Percentiles rank a stretch among this genome's conserved stretches.
Evolutionary conservation across 2,329 filamentous ascomycete genomes (phyloP).

Genomic region (Cercospora janseana): DNA sequence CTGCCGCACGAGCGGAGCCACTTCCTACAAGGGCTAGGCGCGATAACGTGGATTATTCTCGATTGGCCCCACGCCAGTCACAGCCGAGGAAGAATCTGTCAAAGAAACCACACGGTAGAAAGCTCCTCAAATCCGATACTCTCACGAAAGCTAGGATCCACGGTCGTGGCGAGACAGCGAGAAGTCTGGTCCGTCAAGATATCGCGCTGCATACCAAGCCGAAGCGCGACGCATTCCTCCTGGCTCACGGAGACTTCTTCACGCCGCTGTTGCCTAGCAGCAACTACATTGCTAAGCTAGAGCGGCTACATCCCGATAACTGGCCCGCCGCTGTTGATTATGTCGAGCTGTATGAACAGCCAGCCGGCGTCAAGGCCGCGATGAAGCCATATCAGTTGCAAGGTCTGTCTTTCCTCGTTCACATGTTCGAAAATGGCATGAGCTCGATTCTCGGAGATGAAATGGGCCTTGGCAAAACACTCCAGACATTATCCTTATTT

Average conservation of each 20-base stretch:
- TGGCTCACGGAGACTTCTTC: slow-evolving; percentile 48
- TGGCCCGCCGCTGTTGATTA: slow-evolving; percentile 40
- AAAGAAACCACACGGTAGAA: slow-evolving; percentile 14
- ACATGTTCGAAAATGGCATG: slow-evolving; percentile 48
- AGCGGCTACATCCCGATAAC: slow-evolving; percentile 18
- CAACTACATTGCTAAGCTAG: slow-evolving; percentile 46
- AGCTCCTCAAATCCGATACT: slow-evolving; percentile 24
- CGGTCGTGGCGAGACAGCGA: slow-evolving; percentile 38
- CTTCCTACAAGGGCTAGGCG: slow-evolving; percentile 33
- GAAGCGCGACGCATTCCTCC: slow-evolving; percentile 48
- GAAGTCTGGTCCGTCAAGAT: slow-evolving; percentile 42
- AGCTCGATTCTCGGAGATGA: slow-evolving; percentile 51
- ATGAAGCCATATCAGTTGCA: slow-evolving; percentile 55
- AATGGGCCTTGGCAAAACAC: slow-evolving; percentile 53
- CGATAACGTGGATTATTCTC: slow-evolving; percentile 28
- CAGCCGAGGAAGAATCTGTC: slow-evolving; percentile 17
- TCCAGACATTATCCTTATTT: slow-evolving; percentile 52
- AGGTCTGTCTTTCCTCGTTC: slow-evolving; percentile 51
- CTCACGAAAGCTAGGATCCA: not conserved
- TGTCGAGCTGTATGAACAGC: slow-evolving; percentile 44
- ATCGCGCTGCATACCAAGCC: slow-evolving; percentile 45
- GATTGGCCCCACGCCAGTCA: slow-evolving; percentile 8
- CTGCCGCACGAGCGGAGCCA: not conserved
- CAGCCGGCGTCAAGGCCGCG: slow-evolving; percentile 46
- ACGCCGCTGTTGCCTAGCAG: slow-evolving; percentile 47